Percentiles rank a stretch among this genome's conserved stretches.
Evolutionary conservation across 176 grass and related monocot species (phyloP).

Genomic region (Ananas comosus): DNA sequence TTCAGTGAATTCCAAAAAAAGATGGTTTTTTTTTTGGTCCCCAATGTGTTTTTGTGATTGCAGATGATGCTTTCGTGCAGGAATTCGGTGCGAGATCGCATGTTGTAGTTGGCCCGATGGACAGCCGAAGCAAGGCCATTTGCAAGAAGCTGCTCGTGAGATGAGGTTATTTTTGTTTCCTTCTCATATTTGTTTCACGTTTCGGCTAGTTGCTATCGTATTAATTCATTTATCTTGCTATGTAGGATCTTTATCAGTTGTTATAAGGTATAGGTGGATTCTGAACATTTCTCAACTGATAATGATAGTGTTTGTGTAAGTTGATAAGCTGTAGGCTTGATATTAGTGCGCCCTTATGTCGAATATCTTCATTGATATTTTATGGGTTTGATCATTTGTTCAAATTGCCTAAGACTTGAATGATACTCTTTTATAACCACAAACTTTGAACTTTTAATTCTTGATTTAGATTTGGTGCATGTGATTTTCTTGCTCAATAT

Average conservation of each 20-base stretch:
- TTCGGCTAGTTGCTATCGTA: background rate
- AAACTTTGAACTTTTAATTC: no score
- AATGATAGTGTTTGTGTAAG: no score
- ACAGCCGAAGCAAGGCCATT: slow-evolving; percentile 72
- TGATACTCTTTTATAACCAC: no score
- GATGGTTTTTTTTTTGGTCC: background rate
- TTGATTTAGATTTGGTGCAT: no score
- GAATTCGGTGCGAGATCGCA: slow-evolving; percentile 67
- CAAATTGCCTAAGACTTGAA: no score
- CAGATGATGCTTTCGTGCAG: slow-evolving; percentile 24
- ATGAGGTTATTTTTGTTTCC: slow-evolving; percentile 44
- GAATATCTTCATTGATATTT: no score
- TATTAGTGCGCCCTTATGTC: no score
- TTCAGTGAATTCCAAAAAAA: background rate
- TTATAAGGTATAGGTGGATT: no score
- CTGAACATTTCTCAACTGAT: no score
- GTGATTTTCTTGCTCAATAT: background rate
- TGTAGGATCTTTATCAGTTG: background rate
- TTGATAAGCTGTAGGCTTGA: no score
- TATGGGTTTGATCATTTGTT: no score
- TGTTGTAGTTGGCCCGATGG: slow-evolving; percentile 72
- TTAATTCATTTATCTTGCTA: slow-evolving; percentile 6
- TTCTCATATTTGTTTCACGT: background rate
- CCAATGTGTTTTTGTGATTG: no score
- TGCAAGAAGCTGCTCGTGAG: slow-evolving; percentile 85